Conservation (phyloP, 352 stramenopile species). For the Elongisporangium anandrum region DNA sequence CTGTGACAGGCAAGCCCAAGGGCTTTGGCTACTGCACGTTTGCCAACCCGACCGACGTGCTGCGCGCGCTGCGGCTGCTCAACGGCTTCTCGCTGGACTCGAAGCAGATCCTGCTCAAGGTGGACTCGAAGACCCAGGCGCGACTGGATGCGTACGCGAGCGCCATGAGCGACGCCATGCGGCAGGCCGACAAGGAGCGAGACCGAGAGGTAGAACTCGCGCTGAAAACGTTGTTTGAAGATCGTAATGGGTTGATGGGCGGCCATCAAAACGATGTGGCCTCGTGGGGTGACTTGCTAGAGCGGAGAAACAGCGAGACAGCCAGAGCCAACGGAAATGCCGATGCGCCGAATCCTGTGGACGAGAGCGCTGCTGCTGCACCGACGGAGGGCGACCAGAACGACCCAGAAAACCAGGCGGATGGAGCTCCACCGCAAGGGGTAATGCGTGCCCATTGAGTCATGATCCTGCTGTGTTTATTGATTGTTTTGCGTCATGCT, state of each 20-base stretch:
- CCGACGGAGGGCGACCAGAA: not conserved
- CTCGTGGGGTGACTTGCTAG: conserved; percentile 25
- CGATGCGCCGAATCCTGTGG: not conserved
- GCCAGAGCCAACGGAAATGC: not conserved
- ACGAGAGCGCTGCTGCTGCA: not conserved
- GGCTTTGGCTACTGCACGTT: conserved; percentile 50
- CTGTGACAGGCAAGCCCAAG: conserved; percentile 34
- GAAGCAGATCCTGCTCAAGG: conserved; percentile 37
- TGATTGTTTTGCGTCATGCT: not conserved
- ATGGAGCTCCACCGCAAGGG: not conserved
- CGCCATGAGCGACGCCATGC: conserved; percentile 17
- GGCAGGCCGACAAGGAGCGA: conserved; percentile 14
- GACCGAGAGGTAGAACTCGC: conserved; percentile 18
- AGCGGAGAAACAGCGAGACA: conserved; percentile 3
- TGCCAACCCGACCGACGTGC: conserved; percentile 19
- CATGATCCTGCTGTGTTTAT: not conserved
- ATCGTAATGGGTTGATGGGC: conserved; percentile 24
- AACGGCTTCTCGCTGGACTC: conserved; percentile 38
- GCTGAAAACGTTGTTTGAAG: conserved; percentile 24
- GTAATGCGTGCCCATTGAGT: not conserved
- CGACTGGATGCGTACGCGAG: conserved; percentile 25
- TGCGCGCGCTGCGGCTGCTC: conserved; percentile 40
- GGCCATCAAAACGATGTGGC: conserved; percentile 30
- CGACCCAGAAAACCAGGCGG: not conserved
- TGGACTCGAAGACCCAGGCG: conserved; percentile 28